Base-by-base conservation (phyloP, 2,329 filamentous ascomycete species). In the Aspergillus niger region DNA sequence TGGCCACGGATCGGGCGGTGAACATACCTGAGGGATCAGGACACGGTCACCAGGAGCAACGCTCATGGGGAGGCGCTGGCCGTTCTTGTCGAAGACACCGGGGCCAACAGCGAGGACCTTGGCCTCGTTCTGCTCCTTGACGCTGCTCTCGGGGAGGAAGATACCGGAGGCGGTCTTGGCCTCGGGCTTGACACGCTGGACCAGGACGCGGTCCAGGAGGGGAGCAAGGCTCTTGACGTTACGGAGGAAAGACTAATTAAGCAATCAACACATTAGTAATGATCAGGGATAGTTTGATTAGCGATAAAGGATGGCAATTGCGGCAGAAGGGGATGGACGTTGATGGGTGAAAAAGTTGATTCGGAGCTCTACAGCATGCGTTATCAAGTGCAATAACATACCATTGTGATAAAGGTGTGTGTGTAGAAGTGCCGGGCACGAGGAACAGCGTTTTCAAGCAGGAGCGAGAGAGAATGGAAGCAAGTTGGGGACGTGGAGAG, bases 101-200 rank as follows among this genome's bases (percentile, higher is more conserved):
- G 95, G 95, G 57, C 95, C 95, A 65, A 99, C 94, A 65, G 95
- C 95, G 63, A 99, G 84, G 58, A 99, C 95, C 82, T 92, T 93
- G 73, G 91, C 95, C 85, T 98, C 94, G 82, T 97, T 98, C 77
- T 98, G 87, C 81, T 99, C 95, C 87, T 99, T 97, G 76, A 98
- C 92, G 74, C 90, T 91, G 64, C 89, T 93, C 84, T 99, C 95
- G 70, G 95, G 95, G 68, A 99, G 91, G 86, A 96, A 97, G 85
- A 99, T 97, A 74, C 95, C 95, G 74, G 89, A 89, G 72, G 95
- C 92, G 53, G 95, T 99, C 86, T 97, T 97, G 77, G 92, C 81
- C 82, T 98, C 94, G 74, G 94, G 91, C 85, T 98, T 98, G 83
- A 97, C 82, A 81, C 95, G 92, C 88, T 99, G 95, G 70, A 99